phyloP scores from a whole-genome alignment of 2,329 filamentous ascomycete genomes.

The Aspergillus sp. region DNA sequence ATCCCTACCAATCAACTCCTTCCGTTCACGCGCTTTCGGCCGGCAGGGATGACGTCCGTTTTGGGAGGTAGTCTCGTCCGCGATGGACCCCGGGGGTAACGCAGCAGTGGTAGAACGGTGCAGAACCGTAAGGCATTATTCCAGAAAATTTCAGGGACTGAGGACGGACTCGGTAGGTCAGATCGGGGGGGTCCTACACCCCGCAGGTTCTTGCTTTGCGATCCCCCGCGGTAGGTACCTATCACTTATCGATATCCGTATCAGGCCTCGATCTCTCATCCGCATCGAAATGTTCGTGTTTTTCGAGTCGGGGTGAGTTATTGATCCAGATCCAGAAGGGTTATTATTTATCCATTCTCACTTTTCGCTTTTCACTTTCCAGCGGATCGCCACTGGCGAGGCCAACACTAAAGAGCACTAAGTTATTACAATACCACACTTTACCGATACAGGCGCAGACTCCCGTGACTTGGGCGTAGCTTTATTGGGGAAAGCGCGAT shows the following conservation, averaged over 20 bases:
- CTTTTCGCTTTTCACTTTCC: not conserved
- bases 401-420: not conserved
- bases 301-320: no score
- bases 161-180: not conserved
- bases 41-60: not conserved
- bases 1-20: not conserved
- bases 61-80: not conserved
- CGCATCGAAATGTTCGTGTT: no score
- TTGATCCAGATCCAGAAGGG: no score
- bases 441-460: not conserved
- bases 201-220: not conserved
- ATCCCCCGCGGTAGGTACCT: no score
- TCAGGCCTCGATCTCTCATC: not conserved
- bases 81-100: not conserved
- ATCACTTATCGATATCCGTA: not conserved
- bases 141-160: not conserved
- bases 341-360: not conserved
- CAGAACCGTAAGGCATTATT: not conserved
- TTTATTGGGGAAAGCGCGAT: not conserved
- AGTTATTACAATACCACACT: not conserved
- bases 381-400: not conserved
- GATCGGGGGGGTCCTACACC: no score
- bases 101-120: not conserved
- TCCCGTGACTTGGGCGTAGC: not conserved
- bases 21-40: not conserved